Conservation (phyloP, 805 yeast species). For the Saccharomycopsis selenospora region DNA sequence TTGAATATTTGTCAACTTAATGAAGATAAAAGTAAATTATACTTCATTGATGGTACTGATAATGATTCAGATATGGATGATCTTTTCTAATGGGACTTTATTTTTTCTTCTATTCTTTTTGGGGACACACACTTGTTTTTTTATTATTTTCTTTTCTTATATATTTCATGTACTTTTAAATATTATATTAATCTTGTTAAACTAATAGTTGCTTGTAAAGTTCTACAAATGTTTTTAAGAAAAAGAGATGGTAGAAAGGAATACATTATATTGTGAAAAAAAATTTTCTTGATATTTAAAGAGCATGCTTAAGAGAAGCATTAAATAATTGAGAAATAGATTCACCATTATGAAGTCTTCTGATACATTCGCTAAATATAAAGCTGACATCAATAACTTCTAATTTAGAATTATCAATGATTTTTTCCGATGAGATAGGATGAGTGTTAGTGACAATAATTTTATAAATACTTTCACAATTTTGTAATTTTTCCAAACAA, state of each 20-base stretch:
- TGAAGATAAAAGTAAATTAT: slow-evolving; percentile 13
- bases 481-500: slow-evolving; percentile 41
- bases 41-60: slow-evolving; percentile 4
- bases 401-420: slow-evolving; percentile 42
- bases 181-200: too few relatives aligned
- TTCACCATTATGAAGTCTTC: slow-evolving; percentile 59
- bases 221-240: too few relatives aligned
- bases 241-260: too few relatives aligned
- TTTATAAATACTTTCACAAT: slow-evolving; percentile 43
- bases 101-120: too few relatives aligned
- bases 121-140: neutral
- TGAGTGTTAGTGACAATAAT: slow-evolving; percentile 56
- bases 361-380: slow-evolving; percentile 53
- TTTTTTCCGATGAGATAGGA: slow-evolving; percentile 40
- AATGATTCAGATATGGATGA: slow-evolving; percentile 4
- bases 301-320: slow-evolving; percentile 3
- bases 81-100: neutral
- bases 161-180: too few relatives aligned
- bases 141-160: neutral
- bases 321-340: slow-evolving; percentile 55
- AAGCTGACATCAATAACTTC: slow-evolving; percentile 53
- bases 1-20: slow-evolving; percentile 67
- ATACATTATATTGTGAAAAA: too few relatives aligned
- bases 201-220: too few relatives aligned
- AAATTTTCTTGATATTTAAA: too few relatives aligned